Base-by-base conservation (phyloP, 2,329 filamentous ascomycete genomes). In the Trichoderma semiorbis region DNA sequence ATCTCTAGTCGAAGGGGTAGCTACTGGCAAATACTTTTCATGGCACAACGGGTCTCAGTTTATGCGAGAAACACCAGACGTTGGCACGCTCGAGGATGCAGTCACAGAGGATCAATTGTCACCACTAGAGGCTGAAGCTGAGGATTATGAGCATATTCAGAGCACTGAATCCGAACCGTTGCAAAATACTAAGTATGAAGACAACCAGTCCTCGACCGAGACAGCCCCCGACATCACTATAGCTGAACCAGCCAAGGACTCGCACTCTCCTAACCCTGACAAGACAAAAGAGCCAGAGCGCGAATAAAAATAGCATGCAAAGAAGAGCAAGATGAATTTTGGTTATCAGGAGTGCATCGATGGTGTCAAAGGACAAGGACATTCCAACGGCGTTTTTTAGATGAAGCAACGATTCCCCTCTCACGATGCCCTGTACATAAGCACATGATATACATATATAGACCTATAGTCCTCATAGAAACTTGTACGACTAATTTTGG, bases 31-130 rank as follows among this genome's bases (percentile, higher is more conserved):
- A 36, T 76, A 77, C 64, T 82, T 82, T 73, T 77, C 81, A 1
- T 83, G 81, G 81, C 70, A 77, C n/a, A 74, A 78, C 21, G 80
- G 80, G n/a, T 72, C 77, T 72, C 73, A 75, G 60, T 73, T 76
- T 10, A 75, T 80, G 72, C 76, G 77, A 73, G 26, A 69, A 36
- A 16, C 16, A 7, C 18, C 55, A 12, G 36, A 61, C 24, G 65
- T 69, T 8, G 26, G 16, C 11, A n/a, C 28, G n/a, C 55, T 43
- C 39, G 65, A 69, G 8, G 53, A 61, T 3, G 55, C 50, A 10
- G n/a, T 10, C 14, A 6, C 11, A 3, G 36, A 61, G 14, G 36
- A 68, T n/a, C 10, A 47, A 7, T 11, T 39, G 32, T 18, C 53
- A 10, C 24, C 53, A 10, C 8, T 18, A 5, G 18, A 34, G 1